phyloP scores from a whole-genome alignment of 202 grass and related monocot genomes.

The Thinopyrum obtusiflorum region DNA sequence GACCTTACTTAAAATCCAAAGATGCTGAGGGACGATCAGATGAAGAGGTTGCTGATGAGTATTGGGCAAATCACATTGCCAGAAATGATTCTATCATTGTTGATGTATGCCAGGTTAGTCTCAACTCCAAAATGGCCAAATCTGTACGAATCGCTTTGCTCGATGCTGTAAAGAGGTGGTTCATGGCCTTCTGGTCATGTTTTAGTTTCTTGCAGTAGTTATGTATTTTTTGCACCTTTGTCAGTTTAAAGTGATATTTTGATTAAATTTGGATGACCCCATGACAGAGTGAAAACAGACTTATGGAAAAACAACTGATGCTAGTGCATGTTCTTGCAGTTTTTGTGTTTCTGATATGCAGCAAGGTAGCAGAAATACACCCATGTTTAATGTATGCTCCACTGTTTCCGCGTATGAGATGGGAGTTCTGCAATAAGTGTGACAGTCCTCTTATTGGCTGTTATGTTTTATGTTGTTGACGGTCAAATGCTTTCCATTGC shows the following conservation, averaged over 20 bases:
- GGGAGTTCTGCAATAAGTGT: neutral
- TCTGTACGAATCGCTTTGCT: constrained; percentile 12
- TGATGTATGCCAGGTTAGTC: constrained; percentile 94
- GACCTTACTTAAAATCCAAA: constrained; percentile 79
- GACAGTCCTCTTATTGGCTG: neutral
- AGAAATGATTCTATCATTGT: constrained; percentile 99
- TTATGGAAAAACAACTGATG: neutral
- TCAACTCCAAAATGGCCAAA: neutral
- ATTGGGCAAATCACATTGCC: constrained; percentile 98
- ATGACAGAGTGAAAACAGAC: neutral
- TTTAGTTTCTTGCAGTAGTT: constrained; percentile 13
- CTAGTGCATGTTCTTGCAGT: constrained; percentile 3
- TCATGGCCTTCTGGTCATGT: constrained; percentile 8
- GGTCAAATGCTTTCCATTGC: neutral
- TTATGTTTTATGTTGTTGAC: neutral
- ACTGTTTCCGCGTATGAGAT: neutral
- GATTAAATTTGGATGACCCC: neutral
- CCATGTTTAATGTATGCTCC: neutral
- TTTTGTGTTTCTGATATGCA: constrained; percentile 14
- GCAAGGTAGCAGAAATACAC: neutral
- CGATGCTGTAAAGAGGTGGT: constrained; percentile 11
- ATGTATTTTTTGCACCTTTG: neutral
- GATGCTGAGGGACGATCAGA: constrained; percentile 95
- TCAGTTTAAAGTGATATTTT: constrained; percentile 14
- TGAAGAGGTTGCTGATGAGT: constrained; percentile 96